These are phyloP conservation scores for Polytolypa hystricis DNA, from an alignment of 2,329 filamentous ascomycete genomes.

Conservation along the genomic window DNA sequence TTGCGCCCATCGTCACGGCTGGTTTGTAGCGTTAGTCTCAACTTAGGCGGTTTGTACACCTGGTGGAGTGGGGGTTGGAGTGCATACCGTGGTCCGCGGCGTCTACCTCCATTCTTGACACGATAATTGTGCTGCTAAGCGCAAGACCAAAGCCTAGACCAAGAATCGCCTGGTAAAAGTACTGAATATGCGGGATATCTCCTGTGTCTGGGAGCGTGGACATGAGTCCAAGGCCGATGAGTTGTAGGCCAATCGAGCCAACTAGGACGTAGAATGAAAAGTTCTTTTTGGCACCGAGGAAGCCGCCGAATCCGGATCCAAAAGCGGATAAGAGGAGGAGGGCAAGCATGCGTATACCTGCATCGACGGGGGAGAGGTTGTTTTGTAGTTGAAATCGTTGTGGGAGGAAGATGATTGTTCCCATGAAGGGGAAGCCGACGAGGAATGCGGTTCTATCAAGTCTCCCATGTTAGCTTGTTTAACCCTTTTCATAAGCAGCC, in stretches of 20 bases:
- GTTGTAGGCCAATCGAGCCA: slow-evolving; percentile 19
- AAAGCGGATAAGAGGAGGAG: slow-evolving; percentile 11
- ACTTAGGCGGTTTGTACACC: slow-evolving; percentile 1
- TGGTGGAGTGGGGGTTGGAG: too few relatives aligned
- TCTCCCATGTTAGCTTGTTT: slow-evolving; percentile 7
- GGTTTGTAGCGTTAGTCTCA: background rate
- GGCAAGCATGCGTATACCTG: slow-evolving; percentile 14
- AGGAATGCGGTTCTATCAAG: slow-evolving; percentile 16
- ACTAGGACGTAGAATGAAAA: slow-evolving; percentile 23
- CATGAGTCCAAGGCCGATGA: slow-evolving; percentile 25
- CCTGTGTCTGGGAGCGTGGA: slow-evolving; percentile 13
- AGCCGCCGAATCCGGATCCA: slow-evolving; percentile 18
- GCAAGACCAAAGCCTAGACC: slow-evolving; percentile 29
- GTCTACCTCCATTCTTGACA: slow-evolving; percentile 21
- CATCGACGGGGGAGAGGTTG: slow-evolving; percentile 11
- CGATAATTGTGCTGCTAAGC: slow-evolving; percentile 21
- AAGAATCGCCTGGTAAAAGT: slow-evolving; percentile 27
- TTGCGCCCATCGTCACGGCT: slow-evolving; percentile 28
- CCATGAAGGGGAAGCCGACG: slow-evolving; percentile 19
- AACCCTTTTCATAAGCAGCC: slow-evolving; percentile 10
- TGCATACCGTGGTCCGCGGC: slow-evolving; percentile 20
- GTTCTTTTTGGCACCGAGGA: slow-evolving; percentile 18
- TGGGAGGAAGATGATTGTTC: slow-evolving; percentile 13
- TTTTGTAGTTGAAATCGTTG: slow-evolving; percentile 15
- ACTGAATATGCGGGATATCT: slow-evolving; percentile 15